phyloP scores from a whole-genome alignment of 441 rosid species.

The Omphalea diandra region DNA sequence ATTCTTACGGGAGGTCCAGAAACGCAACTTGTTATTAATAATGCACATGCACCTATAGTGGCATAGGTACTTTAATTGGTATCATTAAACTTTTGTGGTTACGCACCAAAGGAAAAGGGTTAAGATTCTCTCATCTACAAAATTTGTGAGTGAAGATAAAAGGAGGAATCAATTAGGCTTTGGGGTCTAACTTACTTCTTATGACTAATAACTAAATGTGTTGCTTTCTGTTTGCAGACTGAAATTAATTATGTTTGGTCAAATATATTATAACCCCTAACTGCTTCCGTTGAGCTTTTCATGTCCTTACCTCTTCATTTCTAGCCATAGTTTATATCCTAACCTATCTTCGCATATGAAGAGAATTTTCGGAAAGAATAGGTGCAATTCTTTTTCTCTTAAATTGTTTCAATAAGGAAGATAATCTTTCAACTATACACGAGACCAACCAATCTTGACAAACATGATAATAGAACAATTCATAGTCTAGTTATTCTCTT shows the following conservation, averaged over 20 bases:
- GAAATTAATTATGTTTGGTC: too few species aligned
- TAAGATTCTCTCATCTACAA: background rate
- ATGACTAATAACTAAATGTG: too few species aligned
- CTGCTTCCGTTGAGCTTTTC: slow-evolving; percentile 16
- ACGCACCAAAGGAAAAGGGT: background rate
- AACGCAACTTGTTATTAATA: too few species aligned
- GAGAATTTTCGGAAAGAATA: slow-evolving; percentile 22
- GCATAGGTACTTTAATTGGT: too few species aligned
- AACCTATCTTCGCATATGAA: background rate
- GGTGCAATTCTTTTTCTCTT: background rate
- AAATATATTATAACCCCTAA: slow-evolving; percentile 13
- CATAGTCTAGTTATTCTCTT: background rate
- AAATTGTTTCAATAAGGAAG: background rate
- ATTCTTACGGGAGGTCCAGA: too few species aligned
- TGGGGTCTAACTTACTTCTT: too few species aligned
- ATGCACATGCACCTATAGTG: background rate
- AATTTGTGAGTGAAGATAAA: background rate
- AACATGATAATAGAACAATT: background rate
- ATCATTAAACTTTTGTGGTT: background rate
- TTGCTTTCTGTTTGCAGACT: too few species aligned
- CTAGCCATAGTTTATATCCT: background rate
- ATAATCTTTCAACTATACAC: background rate
- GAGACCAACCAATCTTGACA: background rate
- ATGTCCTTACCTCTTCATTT: slow-evolving; percentile 12
- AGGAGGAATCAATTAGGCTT: slow-evolving; percentile 7